These are phyloP conservation scores for Echria macrotheca DNA, from an alignment of 495 filamentous ascomycete species.

Conservation along the genomic window DNA sequence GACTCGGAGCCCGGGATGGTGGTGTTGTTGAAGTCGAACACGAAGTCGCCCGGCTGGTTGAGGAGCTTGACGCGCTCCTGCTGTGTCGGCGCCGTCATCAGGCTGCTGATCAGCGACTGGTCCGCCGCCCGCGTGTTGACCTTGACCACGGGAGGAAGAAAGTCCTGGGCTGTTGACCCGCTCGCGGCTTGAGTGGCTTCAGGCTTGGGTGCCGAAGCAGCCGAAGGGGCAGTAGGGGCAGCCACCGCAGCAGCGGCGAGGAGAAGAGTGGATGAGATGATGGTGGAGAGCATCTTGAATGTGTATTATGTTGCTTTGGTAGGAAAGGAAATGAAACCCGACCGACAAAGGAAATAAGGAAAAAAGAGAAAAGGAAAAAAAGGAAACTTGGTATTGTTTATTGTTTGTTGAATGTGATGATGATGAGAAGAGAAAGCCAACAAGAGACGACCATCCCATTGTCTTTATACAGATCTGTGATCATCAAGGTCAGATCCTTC, in stretches of 20 bases:
- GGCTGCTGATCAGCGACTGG: slow-evolving; percentile 1
- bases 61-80: slow-evolving; percentile 6
- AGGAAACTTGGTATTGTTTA: not conserved
- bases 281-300: slow-evolving; percentile 4
- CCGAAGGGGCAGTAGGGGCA: not conserved
- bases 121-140: slow-evolving; percentile 4
- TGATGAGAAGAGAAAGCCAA: not conserved
- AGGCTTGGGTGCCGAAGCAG: not conserved
- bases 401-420: slow-evolving; percentile 2
- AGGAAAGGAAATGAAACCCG: not conserved
- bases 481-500: too few relatives aligned
- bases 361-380: not conserved
- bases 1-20: slow-evolving; percentile 1
- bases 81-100: not conserved
- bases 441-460: not conserved
- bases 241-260: slow-evolving; percentile 6
- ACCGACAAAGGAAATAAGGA: slow-evolving; percentile 3
- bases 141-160: slow-evolving; percentile 4
- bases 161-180: not conserved
- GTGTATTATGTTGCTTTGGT: not conserved
- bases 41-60: slow-evolving; percentile 5
- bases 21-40: slow-evolving; percentile 8
- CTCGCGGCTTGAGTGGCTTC: too few relatives aligned
- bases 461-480: too few relatives aligned
- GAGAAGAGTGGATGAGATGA: slow-evolving; percentile 5